These are phyloP conservation scores for Rubia tinctorum DNA, from an alignment of 305 asterid genomes.

Conservation along the genomic window DNA sequence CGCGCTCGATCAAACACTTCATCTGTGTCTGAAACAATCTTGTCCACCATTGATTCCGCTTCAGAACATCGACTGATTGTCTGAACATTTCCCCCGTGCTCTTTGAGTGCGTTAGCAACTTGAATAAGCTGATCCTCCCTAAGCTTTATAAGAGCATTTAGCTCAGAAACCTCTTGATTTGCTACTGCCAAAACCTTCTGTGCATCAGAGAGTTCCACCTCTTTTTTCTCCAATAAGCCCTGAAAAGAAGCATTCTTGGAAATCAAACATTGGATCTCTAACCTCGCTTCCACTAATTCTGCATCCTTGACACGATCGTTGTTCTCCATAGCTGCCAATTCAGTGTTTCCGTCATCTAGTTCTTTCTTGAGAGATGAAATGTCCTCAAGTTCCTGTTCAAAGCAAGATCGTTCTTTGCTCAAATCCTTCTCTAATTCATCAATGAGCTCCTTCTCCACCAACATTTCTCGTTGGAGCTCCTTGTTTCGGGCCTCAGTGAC, in stretches of 20 bases:
- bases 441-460: slow-evolving; percentile 59
- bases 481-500: slow-evolving; percentile 61
- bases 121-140: slow-evolving; percentile 56
- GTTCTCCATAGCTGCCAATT: slow-evolving; percentile 49
- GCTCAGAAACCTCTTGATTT: slow-evolving; percentile 47
- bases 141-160: slow-evolving; percentile 42
- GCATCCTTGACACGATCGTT: slow-evolving; percentile 64
- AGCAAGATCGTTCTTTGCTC: slow-evolving; percentile 43
- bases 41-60: slow-evolving; percentile 63
- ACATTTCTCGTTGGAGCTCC: slow-evolving; percentile 60
- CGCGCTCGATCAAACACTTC: slow-evolving; percentile 19
- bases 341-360: slow-evolving; percentile 43
- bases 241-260: slow-evolving; percentile 59
- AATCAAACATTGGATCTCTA: slow-evolving; percentile 59
- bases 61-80: slow-evolving; percentile 55
- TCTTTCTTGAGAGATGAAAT: slow-evolving; percentile 46
- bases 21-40: slow-evolving; percentile 45
- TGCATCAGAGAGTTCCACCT: slow-evolving; percentile 48
- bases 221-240: slow-evolving; percentile 52
- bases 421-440: slow-evolving; percentile 49
- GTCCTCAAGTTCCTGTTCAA: slow-evolving; percentile 46
- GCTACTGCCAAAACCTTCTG: slow-evolving; percentile 45
- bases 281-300: slow-evolving; percentile 70
- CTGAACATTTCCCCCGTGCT: slow-evolving; percentile 50
- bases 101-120: slow-evolving; percentile 52